Base-by-base conservation (phyloP, 106 monocot species). In the Dendrobium nobile region DNA sequence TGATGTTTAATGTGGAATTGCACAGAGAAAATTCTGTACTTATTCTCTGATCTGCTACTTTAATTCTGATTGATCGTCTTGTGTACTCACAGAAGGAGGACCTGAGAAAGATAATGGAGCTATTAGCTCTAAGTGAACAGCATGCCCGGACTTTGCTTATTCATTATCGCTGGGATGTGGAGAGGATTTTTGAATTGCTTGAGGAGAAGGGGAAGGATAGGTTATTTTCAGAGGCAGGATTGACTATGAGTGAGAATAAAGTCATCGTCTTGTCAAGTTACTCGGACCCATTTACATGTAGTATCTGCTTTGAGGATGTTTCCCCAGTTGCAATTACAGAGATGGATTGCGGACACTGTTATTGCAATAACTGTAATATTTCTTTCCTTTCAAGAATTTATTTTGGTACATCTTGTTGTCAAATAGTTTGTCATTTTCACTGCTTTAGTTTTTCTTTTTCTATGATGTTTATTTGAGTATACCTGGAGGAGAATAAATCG, bases 61-160 rank as follows among this genome's bases (percentile, higher is more conserved):
- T 80, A n/a, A 51, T 17, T 1, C 19, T 28, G 26, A 81, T 84
- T 79, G 22, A 77, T 58, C 68, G 70, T 70, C 33, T 79, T 56
- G 76, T 82, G 18, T 70, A 16, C 7, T 48, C 84, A 81, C 82
- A 97, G 97, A 94, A 81, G 76, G 90, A 90, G 82, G 94, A 97
- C 81, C 77, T 97, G 77, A 73, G 83, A 42, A 94, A 86, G 84
- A 86, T 94, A 55, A 94, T 90, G 94, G 97, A 97, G 10, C 79
- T 97, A 82, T 82, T 97, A 78, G 86, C 79, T 4, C 48, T 97
- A 51, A 85, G 83, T n/a, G 92, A 97, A 81, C 90, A 97, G 54
- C 90, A 97, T 82, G 97, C 97, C 4, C 79, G 97, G 79, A 91
- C 97, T 11, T 86, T 97, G 19, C 84, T 97, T 40, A 97, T 97